These are phyloP conservation scores for Chaetoceros muelleri DNA, from an alignment of 108 stramenopile species.

Conservation along the genomic window DNA sequence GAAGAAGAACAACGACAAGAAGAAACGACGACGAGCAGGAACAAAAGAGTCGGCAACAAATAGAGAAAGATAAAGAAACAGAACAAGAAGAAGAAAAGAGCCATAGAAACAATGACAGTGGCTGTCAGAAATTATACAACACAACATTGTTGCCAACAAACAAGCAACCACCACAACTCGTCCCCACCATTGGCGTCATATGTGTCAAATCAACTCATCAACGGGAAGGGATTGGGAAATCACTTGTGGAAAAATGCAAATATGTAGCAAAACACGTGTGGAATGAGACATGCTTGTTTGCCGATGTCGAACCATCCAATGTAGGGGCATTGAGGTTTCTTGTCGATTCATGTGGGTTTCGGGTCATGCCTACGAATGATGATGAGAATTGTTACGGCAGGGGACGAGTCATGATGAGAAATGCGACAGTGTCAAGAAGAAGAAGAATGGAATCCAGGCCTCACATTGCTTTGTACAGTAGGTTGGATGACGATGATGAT, in stretches of 20 bases:
- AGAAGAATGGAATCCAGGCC: not conserved
- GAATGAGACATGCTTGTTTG: not conserved
- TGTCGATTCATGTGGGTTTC: too few relatives aligned
- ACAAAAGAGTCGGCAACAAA: not conserved
- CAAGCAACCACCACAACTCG: too few relatives aligned
- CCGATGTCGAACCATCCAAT: not conserved
- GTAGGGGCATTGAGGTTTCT: not conserved
- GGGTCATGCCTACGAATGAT: not conserved
- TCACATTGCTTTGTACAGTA: not conserved
- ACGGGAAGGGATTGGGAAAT: not conserved
- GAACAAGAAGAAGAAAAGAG: too few relatives aligned
- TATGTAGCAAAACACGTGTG: not conserved
- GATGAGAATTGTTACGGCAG: not conserved
- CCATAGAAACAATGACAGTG: too few relatives aligned
- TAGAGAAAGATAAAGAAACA: too few relatives aligned
- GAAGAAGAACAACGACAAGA: too few relatives aligned
- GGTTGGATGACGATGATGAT: too few relatives aligned
- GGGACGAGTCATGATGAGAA: not conserved
- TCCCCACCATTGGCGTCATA: not conserved
- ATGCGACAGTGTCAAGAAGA: not conserved
- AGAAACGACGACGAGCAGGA: not conserved
- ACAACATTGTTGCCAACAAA: too few relatives aligned
- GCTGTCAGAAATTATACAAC: too few relatives aligned
- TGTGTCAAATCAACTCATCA: not conserved
- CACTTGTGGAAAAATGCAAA: not conserved